Evolutionary conservation across 139 green algal genomes (phyloP), one percentile per base, ranked within the genome.

Genomic region (Picocystis salinarum): DNA sequence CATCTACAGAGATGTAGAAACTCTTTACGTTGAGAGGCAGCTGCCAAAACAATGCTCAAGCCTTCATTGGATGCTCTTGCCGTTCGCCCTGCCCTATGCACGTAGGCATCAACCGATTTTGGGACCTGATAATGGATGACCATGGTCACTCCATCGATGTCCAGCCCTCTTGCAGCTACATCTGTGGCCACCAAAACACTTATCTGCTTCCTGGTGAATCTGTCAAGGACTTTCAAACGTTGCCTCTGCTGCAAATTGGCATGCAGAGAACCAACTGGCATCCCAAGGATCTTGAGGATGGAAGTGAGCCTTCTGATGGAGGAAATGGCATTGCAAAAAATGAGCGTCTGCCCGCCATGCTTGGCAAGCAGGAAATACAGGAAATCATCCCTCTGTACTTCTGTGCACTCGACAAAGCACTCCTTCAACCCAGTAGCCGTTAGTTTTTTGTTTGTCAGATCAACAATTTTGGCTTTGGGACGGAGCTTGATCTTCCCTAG

Each of bases 81-180:
- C 4, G 88, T 96, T 24, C 88, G 75, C 18, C 80, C 80, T 18
- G 54, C 76, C 15, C 89, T 67, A 58, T 99, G 89, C 50, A 99
- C 89, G 59, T 96, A 99, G 0, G 78, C 48, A 26, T 67, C 58
- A 9, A 75, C 69, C 0, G 64, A 72, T 3, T 77, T 70, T 0
- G 86, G 82, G 45, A 96, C 46, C 66, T 98, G 87, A 73, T 94
- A 95, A 69, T 98, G 88, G 3, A 75, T 37, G 22, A 90, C 77
- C 41, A 60, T 67, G 26, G 50, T 42, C 11, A 89, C 75, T 7
- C 68, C 70, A 12, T 70, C 57, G 27, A 96, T 69, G 58, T 96
- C 87, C 18, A 95, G 61, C 5, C 89, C 89, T 2, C 89, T 58
- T 0, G 89, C 87, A 2, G 89, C 89, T 22, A 99, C 89, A 53